These are phyloP conservation scores for Stellera chamaejasme DNA, from an alignment of 345 rosid genomes.

Conservation along the genomic window DNA sequence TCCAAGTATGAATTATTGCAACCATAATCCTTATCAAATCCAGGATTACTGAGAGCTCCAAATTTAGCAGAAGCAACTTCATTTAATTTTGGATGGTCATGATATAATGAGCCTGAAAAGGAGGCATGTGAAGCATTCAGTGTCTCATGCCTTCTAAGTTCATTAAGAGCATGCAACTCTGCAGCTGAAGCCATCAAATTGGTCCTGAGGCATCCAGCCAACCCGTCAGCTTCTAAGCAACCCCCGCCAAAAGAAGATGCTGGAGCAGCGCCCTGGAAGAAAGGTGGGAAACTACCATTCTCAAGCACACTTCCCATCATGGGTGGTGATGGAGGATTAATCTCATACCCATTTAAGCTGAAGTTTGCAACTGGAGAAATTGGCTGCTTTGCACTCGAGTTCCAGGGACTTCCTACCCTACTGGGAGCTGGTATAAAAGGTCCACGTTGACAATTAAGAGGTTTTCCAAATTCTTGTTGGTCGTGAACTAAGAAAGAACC, in stretches of 20 bases:
- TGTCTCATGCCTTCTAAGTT: constrained; percentile 32
- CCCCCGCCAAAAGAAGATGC: constrained; percentile 43
- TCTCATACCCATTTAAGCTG: constrained; percentile 30
- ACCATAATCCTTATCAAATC: constrained; percentile 30
- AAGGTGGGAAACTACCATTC: constrained; percentile 37
- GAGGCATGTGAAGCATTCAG: constrained; percentile 36
- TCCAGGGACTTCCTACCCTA: constrained; percentile 29
- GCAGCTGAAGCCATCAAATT: constrained; percentile 36
- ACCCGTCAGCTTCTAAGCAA: constrained; percentile 35
- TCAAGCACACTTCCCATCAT: constrained; percentile 38
- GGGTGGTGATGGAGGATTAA: constrained; percentile 39
- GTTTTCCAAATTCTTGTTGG: constrained; percentile 14
- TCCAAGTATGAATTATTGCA: constrained; percentile 51
- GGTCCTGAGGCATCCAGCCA: constrained; percentile 29
- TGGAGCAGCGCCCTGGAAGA: constrained; percentile 43
- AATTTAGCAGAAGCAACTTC: constrained; percentile 49
- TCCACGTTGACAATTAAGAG: constrained; percentile 26
- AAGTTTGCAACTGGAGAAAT: constrained; percentile 35
- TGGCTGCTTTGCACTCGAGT: constrained; percentile 24
- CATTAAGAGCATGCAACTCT: constrained; percentile 34
- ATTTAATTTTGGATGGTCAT: constrained; percentile 41
- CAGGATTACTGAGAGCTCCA: constrained; percentile 34
- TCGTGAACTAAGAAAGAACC: constrained; percentile 14
- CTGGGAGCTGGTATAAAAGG: constrained; percentile 26
- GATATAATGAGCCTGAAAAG: constrained; percentile 31